These are phyloP conservation scores for Globisporangium alternatum DNA, from an alignment of 352 stramenopile genomes.

Conservation along the genomic window DNA sequence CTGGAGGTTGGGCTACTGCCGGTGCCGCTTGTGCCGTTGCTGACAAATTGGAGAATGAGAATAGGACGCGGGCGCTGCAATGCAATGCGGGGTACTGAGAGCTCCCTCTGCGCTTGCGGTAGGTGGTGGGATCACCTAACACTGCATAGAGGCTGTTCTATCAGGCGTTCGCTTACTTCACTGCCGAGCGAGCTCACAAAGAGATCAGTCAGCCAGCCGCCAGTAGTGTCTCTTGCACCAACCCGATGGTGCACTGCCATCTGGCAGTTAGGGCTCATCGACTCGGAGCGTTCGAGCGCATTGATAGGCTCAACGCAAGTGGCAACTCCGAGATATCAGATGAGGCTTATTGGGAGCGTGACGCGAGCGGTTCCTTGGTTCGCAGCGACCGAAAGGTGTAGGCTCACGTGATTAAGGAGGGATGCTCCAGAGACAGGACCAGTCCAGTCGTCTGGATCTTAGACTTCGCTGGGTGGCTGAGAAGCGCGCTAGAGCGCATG, in stretches of 20 bases:
- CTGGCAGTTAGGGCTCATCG: not conserved
- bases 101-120: not conserved
- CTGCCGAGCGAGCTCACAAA: not conserved
- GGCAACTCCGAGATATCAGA: not conserved
- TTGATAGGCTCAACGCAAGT: constrained; percentile 5
- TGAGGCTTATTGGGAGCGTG: not conserved
- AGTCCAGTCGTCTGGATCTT: constrained; percentile 6
- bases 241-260: not conserved
- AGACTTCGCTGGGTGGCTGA: not conserved
- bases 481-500: not conserved
- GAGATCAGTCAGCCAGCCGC: not conserved
- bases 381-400: not conserved
- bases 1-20: not conserved
- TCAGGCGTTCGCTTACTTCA: not conserved
- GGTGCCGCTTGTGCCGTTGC: constrained; percentile 1
- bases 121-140: constrained; percentile 4
- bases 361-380: constrained; percentile 1
- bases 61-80: not conserved
- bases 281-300: not conserved
- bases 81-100: no score
- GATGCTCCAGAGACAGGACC: constrained; percentile 13
- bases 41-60: constrained; percentile 12
- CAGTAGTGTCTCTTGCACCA: not conserved
- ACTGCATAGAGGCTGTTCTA: not conserved
- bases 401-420: not conserved